Evolutionary conservation across 495 filamentous ascomycete species (phyloP), one percentile per base, ranked within the genome.

Genomic region (Tirmania nivea): DNA sequence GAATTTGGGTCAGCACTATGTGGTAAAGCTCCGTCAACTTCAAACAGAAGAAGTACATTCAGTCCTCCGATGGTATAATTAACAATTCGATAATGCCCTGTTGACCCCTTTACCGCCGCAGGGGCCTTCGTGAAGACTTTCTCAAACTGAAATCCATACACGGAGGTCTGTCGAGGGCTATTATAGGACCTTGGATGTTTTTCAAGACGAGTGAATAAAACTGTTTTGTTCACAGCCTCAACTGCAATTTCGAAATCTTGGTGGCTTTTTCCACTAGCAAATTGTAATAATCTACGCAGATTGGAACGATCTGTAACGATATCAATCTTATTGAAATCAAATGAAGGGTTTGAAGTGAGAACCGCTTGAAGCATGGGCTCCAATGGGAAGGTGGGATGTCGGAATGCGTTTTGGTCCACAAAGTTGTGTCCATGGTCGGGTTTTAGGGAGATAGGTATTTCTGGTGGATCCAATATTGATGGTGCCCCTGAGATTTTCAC

Each of bases 291-390:
- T 54, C 73, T 71, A 25, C 73, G 73, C 36, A 78, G 64, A 54
- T 72, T 76, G 54, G 69, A 70, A 36, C 73, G 67, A 55, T 78
- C 74, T 7, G 69, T 73, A 31, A 76, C 63, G 25, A 76, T 52
- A 55, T 77, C 70, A 39, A 72, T 58, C 0, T 58, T 54, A 21
- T 49, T 31, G 39, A 75, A 67, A 48, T 74, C 61, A 49, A 71
- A 73, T 7, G 60, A 61, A 31, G 74, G 72, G 16, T 70, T 52
- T 16, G 63, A 58, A 25, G 65, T 60, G 48, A 67, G 69, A 20
- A 75, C 58, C 0, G 74, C 65, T 50, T 69, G 69, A 57, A 78
- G 75, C 0, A 77, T 64, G 0, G 73, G 70, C 53, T 78, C 71
- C 2, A 78, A 64, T 0, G 71, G 70, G 53, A 58, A 65, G 4